Evolutionary conservation across 805 yeast genomes (phyloP).

Genomic region (Yamadazyma paraphyllophila): DNA sequence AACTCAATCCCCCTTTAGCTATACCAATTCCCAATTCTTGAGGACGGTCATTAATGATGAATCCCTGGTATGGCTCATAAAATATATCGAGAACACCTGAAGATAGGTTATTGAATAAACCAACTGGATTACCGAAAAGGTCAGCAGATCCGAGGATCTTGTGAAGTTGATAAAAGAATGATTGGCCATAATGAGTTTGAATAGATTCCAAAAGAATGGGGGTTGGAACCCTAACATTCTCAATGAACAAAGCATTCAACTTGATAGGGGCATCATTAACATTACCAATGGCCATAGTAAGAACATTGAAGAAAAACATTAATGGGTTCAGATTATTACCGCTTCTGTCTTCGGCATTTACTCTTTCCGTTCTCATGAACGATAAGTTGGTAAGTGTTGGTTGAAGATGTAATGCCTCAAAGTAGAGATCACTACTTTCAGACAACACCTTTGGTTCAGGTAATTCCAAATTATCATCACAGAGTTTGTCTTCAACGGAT

Average conservation of each 20-base stretch:
- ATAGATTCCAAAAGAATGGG: conserved; percentile 69
- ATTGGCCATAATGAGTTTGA: conserved; percentile 85
- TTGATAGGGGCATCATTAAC: conserved; percentile 95
- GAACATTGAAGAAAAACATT: conserved; percentile 74
- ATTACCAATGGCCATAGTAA: conserved; percentile 96
- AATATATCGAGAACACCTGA: conserved; percentile 96
- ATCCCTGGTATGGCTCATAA: conserved; percentile 96
- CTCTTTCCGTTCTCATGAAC: conserved; percentile 83
- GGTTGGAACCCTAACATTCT: conserved; percentile 83
- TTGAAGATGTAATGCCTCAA: conserved; percentile 88
- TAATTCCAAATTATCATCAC: conserved; percentile 60
- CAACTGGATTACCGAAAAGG: conserved; percentile 95
- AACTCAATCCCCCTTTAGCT: conserved; percentile 94
- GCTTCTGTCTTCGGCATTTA: conserved; percentile 61
- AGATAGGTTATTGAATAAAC: conserved; percentile 85
- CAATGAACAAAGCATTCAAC: conserved; percentile 81
- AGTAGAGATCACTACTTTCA: conserved; percentile 73
- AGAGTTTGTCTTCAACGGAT: conserved; percentile 44
- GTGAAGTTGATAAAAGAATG: conserved; percentile 86
- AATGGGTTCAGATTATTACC: conserved; percentile 58
- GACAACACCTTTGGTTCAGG: conserved; percentile 66
- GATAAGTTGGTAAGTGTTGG: conserved; percentile 88
- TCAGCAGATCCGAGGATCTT: conserved; percentile 95
- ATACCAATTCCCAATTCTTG: conserved; percentile 93
- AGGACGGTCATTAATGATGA: conserved; percentile 89